Evolutionary conservation across 208 protist species (phyloP), one percentile per base, ranked within the genome.

Genomic region (Crithidia fasciculata): DNA sequence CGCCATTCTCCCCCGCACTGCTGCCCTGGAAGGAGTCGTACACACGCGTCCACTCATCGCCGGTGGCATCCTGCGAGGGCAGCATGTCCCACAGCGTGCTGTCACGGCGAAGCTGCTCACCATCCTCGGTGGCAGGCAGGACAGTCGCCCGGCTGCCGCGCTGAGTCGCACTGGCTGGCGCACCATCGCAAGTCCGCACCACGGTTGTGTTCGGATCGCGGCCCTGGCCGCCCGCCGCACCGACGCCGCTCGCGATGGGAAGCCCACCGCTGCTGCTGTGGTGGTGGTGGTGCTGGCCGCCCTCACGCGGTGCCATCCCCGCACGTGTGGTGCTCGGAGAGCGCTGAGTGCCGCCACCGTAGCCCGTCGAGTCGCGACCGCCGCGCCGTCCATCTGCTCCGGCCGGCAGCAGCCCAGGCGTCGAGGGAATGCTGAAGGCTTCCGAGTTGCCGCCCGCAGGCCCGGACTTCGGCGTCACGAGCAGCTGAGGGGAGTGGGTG

Each of bases 81-180:
- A 79, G 50, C 43, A 79, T 59, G 8, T 74, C 65, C 74, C 74
- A 57, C 4, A 79, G 61, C 18, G 74, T 74, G 28, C 70, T 54
- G 45, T 69, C 74, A 4, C 56, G 44, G 50, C 43, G 39, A 8
- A 79, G 40, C 67, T 57, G 60, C 43, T 47, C 68, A 16, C 60
- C 74, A n/a, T 74, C 61, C 9, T 55, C 61, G 2, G 53, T 74
- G 18, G 36, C 47, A 7, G 60, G 67, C 45, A 73, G 45, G 12
- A 79, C 28, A 8, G 54, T 28, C 28, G 28, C 28, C 28, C 28
- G 28, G 28, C 28, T 28, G 28, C 28, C 28, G 28, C 28, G 28
- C 28, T 28, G 28, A 28, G 28, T 28, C 1, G 28, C 28, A 28
- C 28, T 28, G 28, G 28, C 28, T 28, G 28, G 28, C 28, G 28